Evolutionary conservation across 306 rosid genomes (phyloP).

Genomic region (Cucurbita pepo): DNA sequence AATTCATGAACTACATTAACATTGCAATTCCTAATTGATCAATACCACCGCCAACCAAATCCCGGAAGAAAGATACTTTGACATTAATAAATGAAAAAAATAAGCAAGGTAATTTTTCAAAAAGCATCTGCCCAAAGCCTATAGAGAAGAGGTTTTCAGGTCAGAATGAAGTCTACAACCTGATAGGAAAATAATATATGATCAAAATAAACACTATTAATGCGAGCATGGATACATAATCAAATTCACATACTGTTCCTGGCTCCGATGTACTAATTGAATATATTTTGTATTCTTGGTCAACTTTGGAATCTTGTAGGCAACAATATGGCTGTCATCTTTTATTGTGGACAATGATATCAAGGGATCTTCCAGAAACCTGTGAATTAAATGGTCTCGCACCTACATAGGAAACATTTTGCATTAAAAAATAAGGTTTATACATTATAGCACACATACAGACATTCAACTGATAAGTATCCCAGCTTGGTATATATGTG

Average conservation of each 20-base stretch:
- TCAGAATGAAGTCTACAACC: background rate
- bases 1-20: background rate
- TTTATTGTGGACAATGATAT: slow-evolving; percentile 55
- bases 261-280: slow-evolving; percentile 69
- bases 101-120: background rate
- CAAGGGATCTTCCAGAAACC: slow-evolving; percentile 75
- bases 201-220: background rate
- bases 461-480: background rate
- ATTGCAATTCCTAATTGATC: background rate
- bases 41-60: background rate
- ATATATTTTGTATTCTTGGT: slow-evolving; percentile 60
- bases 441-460: background rate
- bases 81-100: background rate
- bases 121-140: background rate
- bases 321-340: slow-evolving; percentile 82
- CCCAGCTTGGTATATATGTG: background rate
- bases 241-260: slow-evolving; percentile 55
- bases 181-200: background rate
- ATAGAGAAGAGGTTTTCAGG: background rate
- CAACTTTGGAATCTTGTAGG: slow-evolving; percentile 60
- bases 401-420: slow-evolving; percentile 31
- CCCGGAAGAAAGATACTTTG: background rate
- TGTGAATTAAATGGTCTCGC: slow-evolving; percentile 61
- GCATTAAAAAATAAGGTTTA: background rate
- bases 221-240: background rate